Conservation (phyloP, 805 yeast genomes). For the Candida michaelii region DNA sequence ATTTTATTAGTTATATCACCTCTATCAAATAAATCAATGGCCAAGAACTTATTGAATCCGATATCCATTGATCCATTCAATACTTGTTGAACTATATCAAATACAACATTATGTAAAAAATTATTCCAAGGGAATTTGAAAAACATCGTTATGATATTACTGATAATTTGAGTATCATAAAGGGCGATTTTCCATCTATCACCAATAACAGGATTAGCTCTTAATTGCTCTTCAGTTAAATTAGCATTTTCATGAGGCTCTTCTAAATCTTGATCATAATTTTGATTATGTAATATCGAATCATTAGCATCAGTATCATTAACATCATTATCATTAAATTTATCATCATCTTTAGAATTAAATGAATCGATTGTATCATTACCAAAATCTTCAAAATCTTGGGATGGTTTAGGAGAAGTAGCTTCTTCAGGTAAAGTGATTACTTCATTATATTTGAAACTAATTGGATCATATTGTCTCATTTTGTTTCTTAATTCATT, state of each 20-base stretch:
- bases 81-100: constrained; percentile 48
- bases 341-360: constrained; percentile 16
- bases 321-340: no score
- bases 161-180: constrained; percentile 43
- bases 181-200: constrained; percentile 42
- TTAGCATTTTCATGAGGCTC: constrained; percentile 46
- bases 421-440: constrained; percentile 32
- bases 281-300: constrained; percentile 21
- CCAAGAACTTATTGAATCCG: constrained; percentile 47
- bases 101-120: constrained; percentile 47
- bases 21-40: constrained; percentile 58
- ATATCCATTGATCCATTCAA: constrained; percentile 49
- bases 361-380: constrained; percentile 38
- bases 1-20: constrained; percentile 44
- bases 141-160: constrained; percentile 43
- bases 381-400: constrained; percentile 15
- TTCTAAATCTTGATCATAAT: constrained; percentile 32
- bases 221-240: constrained; percentile 41
- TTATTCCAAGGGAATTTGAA: constrained; percentile 49
- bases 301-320: constrained; percentile 19
- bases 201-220: constrained; percentile 45
- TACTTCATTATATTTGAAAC: constrained; percentile 46
- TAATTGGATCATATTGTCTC: constrained; percentile 44
- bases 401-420: neutral
- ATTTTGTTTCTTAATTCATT: constrained; percentile 38